Percentiles rank a stretch among this genome's conserved stretches.
phyloP scores from a whole-genome alignment of 2,329 filamentous ascomycete species.

The Alternaria novae-zelandiae region DNA sequence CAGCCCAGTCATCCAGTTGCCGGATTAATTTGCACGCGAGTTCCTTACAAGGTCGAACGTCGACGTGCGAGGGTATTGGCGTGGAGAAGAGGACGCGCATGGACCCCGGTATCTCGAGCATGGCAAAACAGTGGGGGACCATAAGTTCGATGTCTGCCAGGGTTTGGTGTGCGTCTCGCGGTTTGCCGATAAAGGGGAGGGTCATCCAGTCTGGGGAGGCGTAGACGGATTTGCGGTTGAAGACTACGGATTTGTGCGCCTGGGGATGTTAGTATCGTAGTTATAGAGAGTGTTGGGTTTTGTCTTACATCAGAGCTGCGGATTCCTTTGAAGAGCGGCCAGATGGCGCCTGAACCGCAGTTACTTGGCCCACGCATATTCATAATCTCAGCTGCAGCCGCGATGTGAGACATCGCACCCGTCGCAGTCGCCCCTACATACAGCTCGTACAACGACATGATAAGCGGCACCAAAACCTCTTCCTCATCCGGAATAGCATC shows the following conservation, averaged over 20 bases:
- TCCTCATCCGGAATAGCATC: slow-evolving; percentile 34
- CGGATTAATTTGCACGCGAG: slow-evolving; percentile 23
- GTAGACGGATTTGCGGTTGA: slow-evolving; percentile 37
- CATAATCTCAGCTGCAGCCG: slow-evolving; percentile 37
- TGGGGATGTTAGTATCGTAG: slow-evolving; percentile 16
- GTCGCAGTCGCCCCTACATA: slow-evolving; percentile 37
- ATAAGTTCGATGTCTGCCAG: slow-evolving; percentile 36
- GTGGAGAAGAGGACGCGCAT: slow-evolving; percentile 29
- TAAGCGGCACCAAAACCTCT: slow-evolving; percentile 39
- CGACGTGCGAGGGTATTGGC: slow-evolving; percentile 13
- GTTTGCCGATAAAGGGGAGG: slow-evolving; percentile 31
- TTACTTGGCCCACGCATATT: slow-evolving; percentile 39
- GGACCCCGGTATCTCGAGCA: slow-evolving; percentile 21
- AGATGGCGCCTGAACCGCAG: slow-evolving; percentile 29
- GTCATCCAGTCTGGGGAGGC: slow-evolving; percentile 38
- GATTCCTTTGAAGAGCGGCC: slow-evolving; percentile 38
- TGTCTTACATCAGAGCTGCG: slow-evolving; percentile 36
- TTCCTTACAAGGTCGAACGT: slow-evolving; percentile 18
- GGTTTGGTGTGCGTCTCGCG: slow-evolving; percentile 32
- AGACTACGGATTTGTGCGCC: slow-evolving; percentile 35
- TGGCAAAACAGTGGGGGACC: slow-evolving; percentile 31
- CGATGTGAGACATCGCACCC: slow-evolving; percentile 39
- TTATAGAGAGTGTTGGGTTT: background rate
- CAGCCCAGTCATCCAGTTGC: slow-evolving; percentile 13
- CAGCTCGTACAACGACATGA: slow-evolving; percentile 39